Evolutionary conservation across 257 asterid genomes (phyloP).

Genomic region (Salvia hispanica): DNA sequence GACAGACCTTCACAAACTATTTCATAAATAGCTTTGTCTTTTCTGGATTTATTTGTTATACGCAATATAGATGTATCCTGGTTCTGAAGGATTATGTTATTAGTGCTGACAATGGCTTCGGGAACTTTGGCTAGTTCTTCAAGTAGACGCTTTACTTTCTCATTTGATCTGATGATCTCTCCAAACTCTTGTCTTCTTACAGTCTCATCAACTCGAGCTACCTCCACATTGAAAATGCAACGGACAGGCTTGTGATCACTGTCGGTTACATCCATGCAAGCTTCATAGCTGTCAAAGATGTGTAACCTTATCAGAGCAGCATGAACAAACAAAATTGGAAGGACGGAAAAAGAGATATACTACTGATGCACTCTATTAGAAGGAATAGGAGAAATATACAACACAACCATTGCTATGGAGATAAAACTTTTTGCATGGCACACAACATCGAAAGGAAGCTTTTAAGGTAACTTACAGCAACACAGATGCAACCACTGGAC

Average conservation of each 20-base stretch:
- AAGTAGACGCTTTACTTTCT: constrained; percentile 57
- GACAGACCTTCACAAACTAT: constrained; percentile 80
- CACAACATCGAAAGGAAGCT: constrained; percentile 1
- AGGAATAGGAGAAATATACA: not conserved
- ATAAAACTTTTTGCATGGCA: not conserved
- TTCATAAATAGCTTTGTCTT: constrained; percentile 58
- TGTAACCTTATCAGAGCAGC: constrained; percentile 21
- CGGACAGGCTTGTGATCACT: constrained; percentile 99
- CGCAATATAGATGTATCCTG: constrained; percentile 80
- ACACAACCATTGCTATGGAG: not conserved
- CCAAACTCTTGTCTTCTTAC: constrained; percentile 92
- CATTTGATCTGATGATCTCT: constrained; percentile 76
- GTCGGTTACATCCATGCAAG: constrained; percentile 98
- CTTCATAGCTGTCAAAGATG: constrained; percentile 73
- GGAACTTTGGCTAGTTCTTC: constrained; percentile 66
- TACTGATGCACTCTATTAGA: not conserved
- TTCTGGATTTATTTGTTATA: constrained; percentile 73
- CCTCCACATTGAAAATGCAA: constrained; percentile 74
- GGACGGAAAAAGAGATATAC: not conserved
- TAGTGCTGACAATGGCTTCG: constrained; percentile 80
- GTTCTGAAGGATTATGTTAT: constrained; percentile 84
- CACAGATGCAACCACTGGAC: constrained; percentile 81
- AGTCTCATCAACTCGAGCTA: constrained; percentile 88
- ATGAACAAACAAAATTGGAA: not conserved
- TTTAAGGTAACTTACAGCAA: constrained; percentile 63